These are phyloP conservation scores for Scutellaria galericulata DNA, from an alignment of 257 asterid species.

Conservation along the genomic window DNA sequence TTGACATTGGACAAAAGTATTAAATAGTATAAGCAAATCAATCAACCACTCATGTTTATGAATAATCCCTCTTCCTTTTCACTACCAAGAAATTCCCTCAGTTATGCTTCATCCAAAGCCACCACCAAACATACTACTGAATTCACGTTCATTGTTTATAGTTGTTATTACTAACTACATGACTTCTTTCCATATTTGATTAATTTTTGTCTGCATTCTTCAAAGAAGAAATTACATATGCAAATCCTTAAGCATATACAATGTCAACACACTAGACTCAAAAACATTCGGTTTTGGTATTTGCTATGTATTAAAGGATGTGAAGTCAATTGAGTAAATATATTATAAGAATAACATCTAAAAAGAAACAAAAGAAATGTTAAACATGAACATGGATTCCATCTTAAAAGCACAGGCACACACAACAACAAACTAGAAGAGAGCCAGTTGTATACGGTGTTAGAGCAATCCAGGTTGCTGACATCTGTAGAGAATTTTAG, in stretches of 20 bases:
- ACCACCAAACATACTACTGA: too few species aligned
- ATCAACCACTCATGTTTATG: too few species aligned
- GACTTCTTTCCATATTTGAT: not conserved
- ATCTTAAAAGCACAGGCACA: not conserved
- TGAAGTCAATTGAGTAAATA: not conserved
- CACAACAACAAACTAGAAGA: not conserved
- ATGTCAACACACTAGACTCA: not conserved
- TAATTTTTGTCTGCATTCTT: not conserved
- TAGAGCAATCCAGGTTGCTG: not conserved
- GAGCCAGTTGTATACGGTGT: not conserved
- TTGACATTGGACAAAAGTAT: too few species aligned
- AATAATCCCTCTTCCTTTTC: too few species aligned
- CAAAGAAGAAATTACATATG: not conserved
- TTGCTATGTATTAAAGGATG: not conserved
- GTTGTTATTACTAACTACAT: not conserved
- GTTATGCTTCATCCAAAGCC: too few species aligned
- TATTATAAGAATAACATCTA: not conserved
- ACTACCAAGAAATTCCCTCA: too few species aligned
- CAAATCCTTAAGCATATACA: not conserved
- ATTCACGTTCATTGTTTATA: too few species aligned
- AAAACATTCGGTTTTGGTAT: not conserved
- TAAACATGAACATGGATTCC: too few species aligned
- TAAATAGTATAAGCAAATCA: too few species aligned
- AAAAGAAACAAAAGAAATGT: not conserved
- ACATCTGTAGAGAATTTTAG: not conserved